Evolutionary conservation across 495 filamentous ascomycete genomes (phyloP).

Genomic region (Penicillium simplicissimum): DNA sequence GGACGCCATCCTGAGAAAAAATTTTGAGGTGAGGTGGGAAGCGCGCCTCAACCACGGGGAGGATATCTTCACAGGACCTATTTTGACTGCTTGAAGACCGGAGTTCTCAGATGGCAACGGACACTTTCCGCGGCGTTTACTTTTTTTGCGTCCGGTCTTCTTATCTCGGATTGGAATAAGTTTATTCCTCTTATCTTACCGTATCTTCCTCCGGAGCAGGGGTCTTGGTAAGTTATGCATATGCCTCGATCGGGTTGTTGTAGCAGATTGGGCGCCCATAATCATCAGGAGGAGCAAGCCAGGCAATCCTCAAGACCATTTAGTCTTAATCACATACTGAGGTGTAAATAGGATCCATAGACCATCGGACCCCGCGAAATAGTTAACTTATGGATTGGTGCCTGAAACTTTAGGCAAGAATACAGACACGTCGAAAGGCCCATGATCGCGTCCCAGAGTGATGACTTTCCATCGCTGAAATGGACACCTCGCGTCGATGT

Average conservation of each 20-base stretch:
- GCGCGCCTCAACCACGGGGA: constrained; percentile 35
- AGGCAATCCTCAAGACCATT: neutral
- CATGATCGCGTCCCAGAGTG: neutral
- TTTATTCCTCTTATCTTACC: constrained; percentile 36
- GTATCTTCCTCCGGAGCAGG: neutral
- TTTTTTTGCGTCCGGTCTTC: constrained; percentile 23
- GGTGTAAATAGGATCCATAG: neutral
- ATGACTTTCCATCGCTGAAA: neutral
- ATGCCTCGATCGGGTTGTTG: neutral
- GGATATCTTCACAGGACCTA: constrained; percentile 33
- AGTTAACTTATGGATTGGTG: neutral
- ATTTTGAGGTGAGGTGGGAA: constrained; percentile 10
- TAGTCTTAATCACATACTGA: too few relatives aligned
- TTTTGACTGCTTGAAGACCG: constrained; percentile 25
- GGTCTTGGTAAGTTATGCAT: too few relatives aligned
- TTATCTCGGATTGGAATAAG: constrained; percentile 32
- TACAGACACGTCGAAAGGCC: neutral
- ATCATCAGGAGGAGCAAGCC: neutral
- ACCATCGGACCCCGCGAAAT: neutral
- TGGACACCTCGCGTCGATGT: neutral
- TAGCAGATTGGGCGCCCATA: neutral
- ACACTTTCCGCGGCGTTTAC: constrained; percentile 4
- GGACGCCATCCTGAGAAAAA: constrained; percentile 32
- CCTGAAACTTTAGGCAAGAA: neutral
- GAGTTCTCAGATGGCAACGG: constrained; percentile 3